Base-by-base conservation (phyloP, 192 early-diverging fungal species). In the Chytriomyces hyalinus region DNA sequence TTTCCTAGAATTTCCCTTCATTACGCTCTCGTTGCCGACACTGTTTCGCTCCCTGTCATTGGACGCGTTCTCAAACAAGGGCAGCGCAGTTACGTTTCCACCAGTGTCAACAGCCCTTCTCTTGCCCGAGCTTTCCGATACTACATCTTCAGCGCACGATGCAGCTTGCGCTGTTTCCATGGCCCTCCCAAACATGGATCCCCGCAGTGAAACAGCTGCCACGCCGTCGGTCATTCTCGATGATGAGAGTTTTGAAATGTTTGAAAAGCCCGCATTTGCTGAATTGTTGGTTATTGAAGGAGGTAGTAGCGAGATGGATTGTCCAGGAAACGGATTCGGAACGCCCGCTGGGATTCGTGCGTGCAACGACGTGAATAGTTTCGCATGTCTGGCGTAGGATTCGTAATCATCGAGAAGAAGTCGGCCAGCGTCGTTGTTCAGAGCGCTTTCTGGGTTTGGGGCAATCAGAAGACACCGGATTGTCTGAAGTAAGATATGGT, bases 361-460 rank as follows among this genome's bases (percentile, higher is more conserved):
- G 70, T 98, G 96, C 26, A 98, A 90, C 6, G 80, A 72, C 2
- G 96, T 97, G 81, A 93, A 90, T 45, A 98, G 53, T 26, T 82
- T 67, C 5, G 96, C 96, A 63, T 91, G 92, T 49, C 88, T 89
- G 0, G 92, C 93, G 78, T 95, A 98, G 50, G 90, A 90, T 3
- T 92, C 91, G 73, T 97, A 97, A 24, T 89, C 87, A 77, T 97
- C 97, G 43, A 97, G 84, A 45, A 97, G 87, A 51, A 96, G 88
- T 68, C 90, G 90, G 15, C 95, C 97, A 0, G 97, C 97, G 76
- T 98, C 95, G 80, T 96, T 95, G 75, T 98, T 98, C 65, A 98
- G 84, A 9, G 97, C 97, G 0, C 94, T 96, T 75, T 98, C 97
- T 47, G 96, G 90, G 80, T 98, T 98, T 4, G 97, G 97, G 57